These are phyloP conservation scores for Cercophora samala DNA, from an alignment of 495 filamentous ascomycete species.

Conservation along the genomic window DNA sequence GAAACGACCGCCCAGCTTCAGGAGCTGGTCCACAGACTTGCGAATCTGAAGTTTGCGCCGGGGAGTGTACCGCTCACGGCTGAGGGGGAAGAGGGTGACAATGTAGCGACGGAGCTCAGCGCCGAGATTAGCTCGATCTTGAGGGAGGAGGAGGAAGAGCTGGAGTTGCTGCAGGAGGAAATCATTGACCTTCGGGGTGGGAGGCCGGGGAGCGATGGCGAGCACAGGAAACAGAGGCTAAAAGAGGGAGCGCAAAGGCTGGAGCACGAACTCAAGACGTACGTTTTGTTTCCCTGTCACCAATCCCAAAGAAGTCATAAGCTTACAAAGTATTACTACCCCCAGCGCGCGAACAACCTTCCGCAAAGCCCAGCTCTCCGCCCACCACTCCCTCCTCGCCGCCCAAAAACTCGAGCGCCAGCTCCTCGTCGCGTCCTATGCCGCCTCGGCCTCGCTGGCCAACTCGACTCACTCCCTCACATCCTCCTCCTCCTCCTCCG, in stretches of 20 bases:
- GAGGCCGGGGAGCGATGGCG: constrained; percentile 43
- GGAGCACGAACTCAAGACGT: constrained; percentile 66
- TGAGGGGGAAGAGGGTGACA: constrained; percentile 42
- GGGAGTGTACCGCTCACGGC: constrained; percentile 49
- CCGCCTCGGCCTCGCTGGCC: constrained; percentile 24
- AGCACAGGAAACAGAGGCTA: constrained; percentile 56
- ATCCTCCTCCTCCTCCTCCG: constrained; percentile 33
- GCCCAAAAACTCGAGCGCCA: constrained; percentile 74
- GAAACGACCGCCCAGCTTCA: constrained; percentile 64
- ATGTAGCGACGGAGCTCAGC: constrained; percentile 72
- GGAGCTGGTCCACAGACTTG: constrained; percentile 71
- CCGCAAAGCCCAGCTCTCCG: constrained; percentile 77
- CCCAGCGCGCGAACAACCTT: constrained; percentile 70
- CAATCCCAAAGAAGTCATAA: constrained; percentile 7
- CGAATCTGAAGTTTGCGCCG: constrained; percentile 62
- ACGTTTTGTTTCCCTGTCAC: constrained; percentile 23
- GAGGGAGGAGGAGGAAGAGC: constrained; percentile 80
- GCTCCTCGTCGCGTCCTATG: constrained; percentile 64
- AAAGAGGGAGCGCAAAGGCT: constrained; percentile 61
- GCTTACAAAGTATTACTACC: too few species aligned
- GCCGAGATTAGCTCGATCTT: constrained; percentile 77
- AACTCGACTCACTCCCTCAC: constrained; percentile 23
- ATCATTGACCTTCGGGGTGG: constrained; percentile 60
- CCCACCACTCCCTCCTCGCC: constrained; percentile 69
- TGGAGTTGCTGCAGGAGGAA: constrained; percentile 78